Conservation (phyloP, 1,284 basidiomycete genomes). For the Paramarasmius palmivorus region DNA sequence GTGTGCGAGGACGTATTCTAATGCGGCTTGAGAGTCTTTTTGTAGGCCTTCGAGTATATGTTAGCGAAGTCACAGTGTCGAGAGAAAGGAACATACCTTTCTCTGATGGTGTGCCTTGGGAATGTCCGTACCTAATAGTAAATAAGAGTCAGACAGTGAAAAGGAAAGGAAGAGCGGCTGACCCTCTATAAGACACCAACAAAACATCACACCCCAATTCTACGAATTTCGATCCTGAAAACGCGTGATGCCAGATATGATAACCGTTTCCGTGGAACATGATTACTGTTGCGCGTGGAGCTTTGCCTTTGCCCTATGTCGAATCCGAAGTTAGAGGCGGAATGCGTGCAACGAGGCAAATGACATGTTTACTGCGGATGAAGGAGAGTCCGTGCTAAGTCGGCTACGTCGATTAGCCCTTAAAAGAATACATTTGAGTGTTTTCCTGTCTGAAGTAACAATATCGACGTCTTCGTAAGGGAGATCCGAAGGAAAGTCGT, state of each 20-base stretch:
- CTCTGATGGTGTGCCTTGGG: constrained; percentile 34
- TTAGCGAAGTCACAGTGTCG: too few relatives aligned
- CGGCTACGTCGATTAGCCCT: constrained; percentile 3
- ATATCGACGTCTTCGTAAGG: constrained; percentile 10
- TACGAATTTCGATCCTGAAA: constrained; percentile 23
- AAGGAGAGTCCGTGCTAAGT: neutral
- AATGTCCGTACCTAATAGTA: constrained; percentile 33
- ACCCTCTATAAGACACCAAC: constrained; percentile 42
- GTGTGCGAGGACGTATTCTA: constrained; percentile 34
- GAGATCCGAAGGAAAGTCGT: constrained; percentile 5
- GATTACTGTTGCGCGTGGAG: constrained; percentile 28
- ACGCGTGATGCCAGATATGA: constrained; percentile 17
- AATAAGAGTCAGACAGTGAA: neutral
- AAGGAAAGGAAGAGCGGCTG: constrained; percentile 12
- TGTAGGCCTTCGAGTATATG: too few relatives aligned
- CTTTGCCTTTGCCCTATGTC: neutral
- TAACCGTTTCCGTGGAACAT: constrained; percentile 44
- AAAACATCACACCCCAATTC: constrained; percentile 35
- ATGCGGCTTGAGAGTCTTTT: constrained; percentile 40
- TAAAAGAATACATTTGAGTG: constrained; percentile 12
- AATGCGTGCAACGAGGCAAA: neutral
- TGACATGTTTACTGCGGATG: neutral
- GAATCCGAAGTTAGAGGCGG: neutral
- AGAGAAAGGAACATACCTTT: too few relatives aligned
- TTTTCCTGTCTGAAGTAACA: constrained; percentile 12